Percentiles rank a stretch among this genome's conserved stretches.
Evolutionary conservation across 2,329 filamentous ascomycete genomes (phyloP).

Genomic region (Botrytis pseudocinerea): DNA sequence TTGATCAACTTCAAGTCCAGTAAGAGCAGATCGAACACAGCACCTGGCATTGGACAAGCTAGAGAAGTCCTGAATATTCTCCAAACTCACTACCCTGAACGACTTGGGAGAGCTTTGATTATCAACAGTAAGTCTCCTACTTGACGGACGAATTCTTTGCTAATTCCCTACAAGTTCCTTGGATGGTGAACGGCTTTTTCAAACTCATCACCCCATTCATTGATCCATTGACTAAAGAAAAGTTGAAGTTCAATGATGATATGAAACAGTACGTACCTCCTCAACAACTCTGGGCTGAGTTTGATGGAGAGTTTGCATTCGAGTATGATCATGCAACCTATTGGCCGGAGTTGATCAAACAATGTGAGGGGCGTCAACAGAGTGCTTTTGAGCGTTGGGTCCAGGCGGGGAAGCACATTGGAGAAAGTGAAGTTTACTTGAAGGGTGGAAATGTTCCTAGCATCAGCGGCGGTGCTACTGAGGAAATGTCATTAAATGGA

Average conservation of each 20-base stretch:
- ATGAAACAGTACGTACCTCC: conserved; percentile 78
- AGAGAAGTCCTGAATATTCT: conserved; percentile 86
- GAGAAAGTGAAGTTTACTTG: conserved; percentile 87
- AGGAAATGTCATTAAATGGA: conserved; percentile 13
- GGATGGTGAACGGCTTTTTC: conserved; percentile 91
- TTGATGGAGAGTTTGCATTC: conserved; percentile 78
- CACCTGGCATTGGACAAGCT: conserved; percentile 72
- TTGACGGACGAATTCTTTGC: conserved; percentile 4
- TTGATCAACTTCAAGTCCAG: conserved; percentile 89
- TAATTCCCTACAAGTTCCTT: conserved; percentile 64
- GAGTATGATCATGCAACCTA: conserved; percentile 86
- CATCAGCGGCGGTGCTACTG: conserved; percentile 24
- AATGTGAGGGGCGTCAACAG: conserved; percentile 66
- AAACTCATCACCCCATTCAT: conserved; percentile 96
- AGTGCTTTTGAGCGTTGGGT: conserved; percentile 72
- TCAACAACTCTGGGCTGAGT: conserved; percentile 76
- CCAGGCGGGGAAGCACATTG: conserved; percentile 74
- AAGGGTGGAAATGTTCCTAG: conserved; percentile 54
- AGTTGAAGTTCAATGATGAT: conserved; percentile 97
- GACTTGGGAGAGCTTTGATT: conserved; percentile 83
- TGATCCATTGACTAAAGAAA: conserved; percentile 88
- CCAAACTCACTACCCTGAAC: conserved; percentile 93
- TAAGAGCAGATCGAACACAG: conserved; percentile 70
- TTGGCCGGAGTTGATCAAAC: conserved; percentile 79
- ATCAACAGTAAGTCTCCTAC: conserved; percentile 67